Base-by-base conservation (phyloP, 148 eudicot genomes). In the Rhododendron williamsianum region DNA sequence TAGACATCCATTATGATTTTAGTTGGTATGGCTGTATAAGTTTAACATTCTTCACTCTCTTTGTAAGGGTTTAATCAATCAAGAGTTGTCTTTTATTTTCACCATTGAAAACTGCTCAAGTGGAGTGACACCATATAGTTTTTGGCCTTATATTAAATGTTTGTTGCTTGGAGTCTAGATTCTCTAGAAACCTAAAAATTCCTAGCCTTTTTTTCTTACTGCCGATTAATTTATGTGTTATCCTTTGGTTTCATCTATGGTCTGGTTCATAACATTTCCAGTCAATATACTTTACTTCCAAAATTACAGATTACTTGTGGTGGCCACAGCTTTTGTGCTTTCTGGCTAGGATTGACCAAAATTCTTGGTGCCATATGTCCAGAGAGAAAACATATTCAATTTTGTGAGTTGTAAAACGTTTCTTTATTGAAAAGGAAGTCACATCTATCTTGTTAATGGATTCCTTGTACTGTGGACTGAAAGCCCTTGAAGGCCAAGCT, bases 381-480 rank as follows among this genome's bases (percentile, higher is more conserved):
- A 90, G 88, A 87, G 98, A 96, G 89, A 94, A 89, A 87, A 89
- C 91, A 87, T 92, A 94, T 85, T 87, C 85, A 58, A 88, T 96
- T 86, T 81, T 93, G 82, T 93, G 91, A 92, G 90, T 90, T 41
- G 97, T 94, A 60, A 96, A 96, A 82, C 92, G 90, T 13, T 94
- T 93, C 83, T 96, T 94, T 85, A 83, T 96, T 86, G 98, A 93
- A 85, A 94, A 92, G 87, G 98, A 96, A 88, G 95, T 96, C 86
- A 96, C 98, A 21, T 94, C 99, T 84, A 94, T 97, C 74, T 88
- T 96, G 84, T 97, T 96, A 65, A 94, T 96, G 96, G 99, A 96
- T 86, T 94, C 94, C 78, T 89, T 96, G 92, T 93, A 96, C 85
- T 94, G 97, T 91, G 98, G 98, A 85, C 89, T 96, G 74, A 96